phyloP scores from a whole-genome alignment of 805 yeast species.

The Cyberlindnera mycetangii region DNA sequence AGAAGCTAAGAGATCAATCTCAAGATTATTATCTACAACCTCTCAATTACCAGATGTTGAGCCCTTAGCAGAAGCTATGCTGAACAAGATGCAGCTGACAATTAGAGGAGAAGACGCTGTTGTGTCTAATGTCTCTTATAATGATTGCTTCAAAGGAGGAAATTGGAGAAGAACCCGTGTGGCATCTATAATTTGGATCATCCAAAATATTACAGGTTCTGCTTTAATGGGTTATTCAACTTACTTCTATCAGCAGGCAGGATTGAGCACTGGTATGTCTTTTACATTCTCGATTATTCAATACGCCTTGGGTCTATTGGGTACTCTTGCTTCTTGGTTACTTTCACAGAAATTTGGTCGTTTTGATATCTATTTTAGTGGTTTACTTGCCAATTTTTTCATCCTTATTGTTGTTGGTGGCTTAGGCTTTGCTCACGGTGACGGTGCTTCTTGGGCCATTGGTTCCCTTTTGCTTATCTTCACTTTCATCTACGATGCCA shows the following conservation, averaged over 20 bases:
- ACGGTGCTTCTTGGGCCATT: constrained; percentile 26
- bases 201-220: constrained; percentile 47
- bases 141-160: constrained; percentile 43
- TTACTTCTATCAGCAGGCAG: constrained; percentile 48
- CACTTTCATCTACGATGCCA: constrained; percentile 34
- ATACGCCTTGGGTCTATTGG: constrained; percentile 32
- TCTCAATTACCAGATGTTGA: constrained; percentile 16
- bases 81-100: constrained; percentile 33
- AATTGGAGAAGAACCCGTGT: constrained; percentile 44
- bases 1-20: constrained; percentile 34
- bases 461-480: constrained; percentile 31
- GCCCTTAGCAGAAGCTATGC: constrained; percentile 30
- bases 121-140: constrained; percentile 30
- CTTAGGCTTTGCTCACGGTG: constrained; percentile 20
- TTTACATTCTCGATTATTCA: constrained; percentile 38
- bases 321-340: constrained; percentile 33
- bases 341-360: constrained; percentile 32
- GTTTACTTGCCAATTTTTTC: constrained; percentile 14
- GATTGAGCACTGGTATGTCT: constrained; percentile 39
- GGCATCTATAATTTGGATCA: constrained; percentile 39
- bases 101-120: constrained; percentile 27
- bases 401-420: constrained; percentile 29
- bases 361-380: constrained; percentile 29
- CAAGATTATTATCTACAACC: constrained; percentile 19
- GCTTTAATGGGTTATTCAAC: constrained; percentile 45